Evolutionary conservation across 2,329 filamentous ascomycete species (phyloP).

Genomic region (Colletotrichum shisoi): DNA sequence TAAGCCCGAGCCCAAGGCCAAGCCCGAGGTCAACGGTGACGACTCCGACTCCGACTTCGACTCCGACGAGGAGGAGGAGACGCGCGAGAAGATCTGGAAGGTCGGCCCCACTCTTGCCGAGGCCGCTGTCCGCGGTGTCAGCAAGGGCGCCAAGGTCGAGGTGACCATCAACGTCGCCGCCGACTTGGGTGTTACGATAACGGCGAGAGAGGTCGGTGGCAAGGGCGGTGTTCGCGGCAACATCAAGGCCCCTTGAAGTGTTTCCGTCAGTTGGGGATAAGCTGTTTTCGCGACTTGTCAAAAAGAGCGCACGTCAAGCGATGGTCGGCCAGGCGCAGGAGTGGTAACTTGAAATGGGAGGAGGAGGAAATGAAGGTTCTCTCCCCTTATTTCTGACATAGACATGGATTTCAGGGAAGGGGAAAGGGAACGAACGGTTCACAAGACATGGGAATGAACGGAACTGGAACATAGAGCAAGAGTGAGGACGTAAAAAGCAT

Average conservation of each 20-base stretch:
- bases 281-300: conserved; percentile 4
- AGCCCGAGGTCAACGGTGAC: conserved; percentile 69
- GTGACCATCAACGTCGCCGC: conserved; percentile 87
- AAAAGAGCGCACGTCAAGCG: conserved; percentile 5
- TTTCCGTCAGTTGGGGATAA: neutral
- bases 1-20: conserved; percentile 81
- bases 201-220: conserved; percentile 83
- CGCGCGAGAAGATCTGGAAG: conserved; percentile 92
- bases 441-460: conserved; percentile 23
- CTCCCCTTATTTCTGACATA: conserved; percentile 19
- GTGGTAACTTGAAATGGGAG: conserved; percentile 13
- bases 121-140: conserved; percentile 80
- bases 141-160: conserved; percentile 91
- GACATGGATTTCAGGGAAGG: conserved; percentile 19
- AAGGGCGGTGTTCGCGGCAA: conserved; percentile 82
- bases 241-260: conserved; percentile 46
- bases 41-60: conserved; percentile 72
- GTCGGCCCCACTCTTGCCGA: conserved; percentile 83
- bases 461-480: conserved; percentile 29
- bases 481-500: conserved; percentile 34
- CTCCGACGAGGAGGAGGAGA: conserved; percentile 79
- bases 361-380: neutral
- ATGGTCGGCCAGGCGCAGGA: conserved; percentile 21
- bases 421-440: neutral
- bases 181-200: conserved; percentile 81